A percentile compares a stretch with the other conserved stretches of the same genome.
phyloP scores from a whole-genome alignment of 768 basidiomycete genomes.

The Ramaria rubella region DNA sequence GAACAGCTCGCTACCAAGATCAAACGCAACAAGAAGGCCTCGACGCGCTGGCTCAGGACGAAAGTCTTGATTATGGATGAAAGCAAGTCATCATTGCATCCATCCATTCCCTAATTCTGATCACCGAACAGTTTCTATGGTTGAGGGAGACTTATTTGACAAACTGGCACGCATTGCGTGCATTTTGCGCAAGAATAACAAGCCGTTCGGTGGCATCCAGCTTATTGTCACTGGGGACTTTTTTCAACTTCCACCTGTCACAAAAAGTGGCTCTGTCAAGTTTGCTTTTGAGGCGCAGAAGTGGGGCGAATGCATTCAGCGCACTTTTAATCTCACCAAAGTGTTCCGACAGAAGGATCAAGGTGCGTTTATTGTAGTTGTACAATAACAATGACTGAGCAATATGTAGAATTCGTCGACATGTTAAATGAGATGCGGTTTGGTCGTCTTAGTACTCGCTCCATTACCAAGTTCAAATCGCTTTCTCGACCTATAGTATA shows the following conservation, averaged over 20 bases:
- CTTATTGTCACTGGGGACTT: conserved; percentile 94
- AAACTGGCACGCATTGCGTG: conserved; percentile 73
- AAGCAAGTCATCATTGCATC: conserved; percentile 35
- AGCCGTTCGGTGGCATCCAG: conserved; percentile 94
- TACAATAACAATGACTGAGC: neutral
- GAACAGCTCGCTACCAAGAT: conserved; percentile 60
- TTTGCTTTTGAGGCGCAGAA: conserved; percentile 87
- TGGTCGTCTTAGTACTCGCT: conserved; percentile 57
- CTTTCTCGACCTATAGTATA: conserved; percentile 70
- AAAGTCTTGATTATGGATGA: conserved; percentile 82
- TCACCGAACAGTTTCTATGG: conserved; percentile 77
- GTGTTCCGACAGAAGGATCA: conserved; percentile 94
- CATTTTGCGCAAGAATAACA: conserved; percentile 48
- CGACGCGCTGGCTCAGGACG: conserved; percentile 73
- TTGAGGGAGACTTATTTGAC: conserved; percentile 90
- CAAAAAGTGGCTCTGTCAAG: conserved; percentile 55
- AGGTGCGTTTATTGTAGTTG: conserved; percentile 39
- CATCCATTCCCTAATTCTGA: conserved; percentile 1
- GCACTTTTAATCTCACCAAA: conserved; percentile 88
- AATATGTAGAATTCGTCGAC: conserved; percentile 68
- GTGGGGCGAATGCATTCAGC: conserved; percentile 69
- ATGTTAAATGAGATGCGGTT: conserved; percentile 99
- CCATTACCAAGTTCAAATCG: conserved; percentile 62
- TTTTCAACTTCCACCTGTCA: conserved; percentile 94
- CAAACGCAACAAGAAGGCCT: conserved; percentile 78